Conservation (phyloP, 192 early-diverging fungal species). For the Chytriomyces hyalinus region DNA sequence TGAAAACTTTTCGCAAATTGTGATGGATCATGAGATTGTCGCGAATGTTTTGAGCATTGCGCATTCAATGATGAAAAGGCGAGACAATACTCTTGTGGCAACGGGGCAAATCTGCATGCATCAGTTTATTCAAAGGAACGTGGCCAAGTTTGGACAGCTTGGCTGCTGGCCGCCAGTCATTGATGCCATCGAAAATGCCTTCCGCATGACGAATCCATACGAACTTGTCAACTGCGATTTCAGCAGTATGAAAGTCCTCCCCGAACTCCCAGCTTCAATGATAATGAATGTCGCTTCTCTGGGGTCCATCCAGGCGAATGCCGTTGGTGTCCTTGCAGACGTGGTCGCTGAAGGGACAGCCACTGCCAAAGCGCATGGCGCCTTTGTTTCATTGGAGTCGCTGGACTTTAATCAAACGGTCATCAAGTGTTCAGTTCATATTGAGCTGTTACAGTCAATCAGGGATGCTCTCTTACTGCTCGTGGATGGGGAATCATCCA, state of each 20-base stretch:
- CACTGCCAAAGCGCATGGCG: conserved; percentile 36
- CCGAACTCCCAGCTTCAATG: conserved; percentile 25
- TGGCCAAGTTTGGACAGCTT: conserved; percentile 38
- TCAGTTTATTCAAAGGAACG: conserved; percentile 51
- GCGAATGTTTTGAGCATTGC: conserved; percentile 45
- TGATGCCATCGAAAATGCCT: conserved; percentile 48
- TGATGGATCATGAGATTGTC: conserved; percentile 37
- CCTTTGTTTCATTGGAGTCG: conserved; percentile 48
- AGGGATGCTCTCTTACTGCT: conserved; percentile 35
- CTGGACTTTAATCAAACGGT: conserved; percentile 61
- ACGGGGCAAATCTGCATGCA: conserved; percentile 61
- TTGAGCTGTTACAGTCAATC: conserved; percentile 54
- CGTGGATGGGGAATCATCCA: background rate
- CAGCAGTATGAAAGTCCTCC: conserved; percentile 21
- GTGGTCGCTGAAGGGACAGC: conserved; percentile 37
- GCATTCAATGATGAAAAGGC: conserved; percentile 47
- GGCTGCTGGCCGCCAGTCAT: conserved; percentile 46
- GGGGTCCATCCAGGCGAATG: conserved; percentile 13
- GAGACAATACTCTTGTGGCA: conserved; percentile 59
- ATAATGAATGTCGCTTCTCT: conserved; percentile 21
- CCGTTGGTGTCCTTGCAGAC: conserved; percentile 7
- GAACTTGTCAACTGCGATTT: conserved; percentile 57
- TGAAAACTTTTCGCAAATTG: conserved; percentile 42
- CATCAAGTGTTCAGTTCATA: conserved; percentile 60
- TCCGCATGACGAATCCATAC: conserved; percentile 48